Evolutionary conservation across 2,329 filamentous ascomycete species (phyloP), one percentile per base, ranked within the genome.

Genomic region (Ascochyta fabae): DNA sequence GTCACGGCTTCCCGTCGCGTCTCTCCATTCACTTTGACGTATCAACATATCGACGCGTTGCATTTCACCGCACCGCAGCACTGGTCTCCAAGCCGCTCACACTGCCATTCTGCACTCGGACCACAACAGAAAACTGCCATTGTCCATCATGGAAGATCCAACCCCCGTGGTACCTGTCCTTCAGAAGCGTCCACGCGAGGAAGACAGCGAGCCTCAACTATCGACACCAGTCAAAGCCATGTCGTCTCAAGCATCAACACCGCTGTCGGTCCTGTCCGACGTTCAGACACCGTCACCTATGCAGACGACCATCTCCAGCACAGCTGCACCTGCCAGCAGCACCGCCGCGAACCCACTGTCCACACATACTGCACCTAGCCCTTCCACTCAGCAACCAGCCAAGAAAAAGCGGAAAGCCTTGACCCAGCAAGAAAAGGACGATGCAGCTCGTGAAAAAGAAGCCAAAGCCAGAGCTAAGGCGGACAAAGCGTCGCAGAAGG

Each of bases 321-420:
- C 59, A n/a, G 60, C 57, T 19, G 56, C 57, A 13, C 58, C 61
- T 6, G 48, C 45, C 27, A 67, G 56, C 55, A 66, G 52, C 51
- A 60, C 56, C 31, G 58, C 39, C 48, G 41, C 59, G 31, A 19
- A 38, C 10, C 41, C 59, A 31, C 33, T 54, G 31, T 46, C 61
- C 39, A 43, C 62, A 35, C 46, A 49, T 12, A 33, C 16, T 24
- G 29, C 35, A 26, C 16, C 27, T 7, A 15, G 12, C 23, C 50
- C 62, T 9, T 64, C 54, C 47, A 60, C 56, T 26, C 54, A 64
- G 27, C 68, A 72, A 35, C 72, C 79, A 24, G 68, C 73, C 13
- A 82, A 82, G 66, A 66, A 75, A 36, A 82, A 82, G 65, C 64
- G 75, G 35, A 67, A 77, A 48, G 79, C 77, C 54, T 60, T 80